phyloP scores from a whole-genome alignment of 129 eudicot species.

The Saposhnikovia divaricata region DNA sequence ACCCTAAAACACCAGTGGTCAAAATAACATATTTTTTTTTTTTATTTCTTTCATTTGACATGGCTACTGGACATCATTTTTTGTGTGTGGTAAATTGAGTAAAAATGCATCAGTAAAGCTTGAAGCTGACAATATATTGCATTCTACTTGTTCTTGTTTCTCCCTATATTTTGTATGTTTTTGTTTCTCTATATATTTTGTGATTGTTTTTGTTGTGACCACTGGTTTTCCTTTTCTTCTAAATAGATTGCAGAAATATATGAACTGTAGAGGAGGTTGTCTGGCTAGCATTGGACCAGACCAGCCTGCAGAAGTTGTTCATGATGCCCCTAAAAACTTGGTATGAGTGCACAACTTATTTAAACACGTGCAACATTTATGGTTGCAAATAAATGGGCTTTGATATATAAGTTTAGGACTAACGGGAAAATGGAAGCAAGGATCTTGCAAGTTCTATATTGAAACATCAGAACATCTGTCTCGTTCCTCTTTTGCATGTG shows the following conservation, averaged over 20 bases:
- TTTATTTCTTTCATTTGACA: not conserved
- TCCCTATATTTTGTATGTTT: not conserved
- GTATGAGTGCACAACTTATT: constrained; percentile 12
- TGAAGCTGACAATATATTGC: not conserved
- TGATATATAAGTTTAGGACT: not conserved
- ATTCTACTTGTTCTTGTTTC: not conserved
- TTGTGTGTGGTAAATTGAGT: not conserved
- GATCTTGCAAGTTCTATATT: not conserved
- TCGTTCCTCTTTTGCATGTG: not conserved
- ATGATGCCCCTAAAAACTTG: constrained; percentile 83
- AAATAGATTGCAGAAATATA: constrained; percentile 65
- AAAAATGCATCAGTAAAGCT: not conserved
- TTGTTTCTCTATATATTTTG: not conserved
- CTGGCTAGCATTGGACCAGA: constrained; percentile 81
- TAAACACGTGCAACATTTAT: not conserved
- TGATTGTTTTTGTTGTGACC: not conserved
- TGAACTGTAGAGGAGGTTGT: constrained; percentile 85
- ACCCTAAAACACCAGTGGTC: not conserved
- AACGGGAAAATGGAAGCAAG: not conserved
- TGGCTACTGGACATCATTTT: not conserved
- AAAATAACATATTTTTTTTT: not conserved
- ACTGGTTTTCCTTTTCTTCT: not conserved
- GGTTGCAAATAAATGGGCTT: not conserved
- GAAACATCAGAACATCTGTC: not conserved
- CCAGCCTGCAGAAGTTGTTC: constrained; percentile 96